phyloP scores from a whole-genome alignment of 2,329 filamentous ascomycete species.

The Penicillium hesseltinei region DNA sequence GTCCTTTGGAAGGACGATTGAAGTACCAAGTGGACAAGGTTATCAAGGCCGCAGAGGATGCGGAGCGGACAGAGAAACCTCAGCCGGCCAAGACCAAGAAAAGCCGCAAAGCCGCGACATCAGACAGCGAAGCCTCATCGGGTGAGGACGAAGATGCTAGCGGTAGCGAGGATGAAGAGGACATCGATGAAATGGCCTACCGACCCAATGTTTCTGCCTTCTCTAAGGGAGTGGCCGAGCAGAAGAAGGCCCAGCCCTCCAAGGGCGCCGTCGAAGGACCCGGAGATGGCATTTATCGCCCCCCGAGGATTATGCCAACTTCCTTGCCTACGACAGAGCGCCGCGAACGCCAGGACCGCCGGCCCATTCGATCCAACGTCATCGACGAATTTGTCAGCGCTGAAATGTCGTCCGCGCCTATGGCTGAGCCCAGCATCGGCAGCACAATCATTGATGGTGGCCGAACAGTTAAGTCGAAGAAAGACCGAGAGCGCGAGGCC shows the following conservation, averaged over 20 bases:
- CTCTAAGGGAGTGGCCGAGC: slow-evolving; percentile 41
- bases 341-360: slow-evolving; percentile 58
- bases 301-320: slow-evolving; percentile 83
- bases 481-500: slow-evolving; percentile 72
- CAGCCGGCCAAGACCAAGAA: slow-evolving; percentile 31
- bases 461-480: slow-evolving; percentile 71
- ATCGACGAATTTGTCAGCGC: slow-evolving; percentile 89
- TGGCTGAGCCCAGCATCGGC: slow-evolving; percentile 86
- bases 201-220: slow-evolving; percentile 58
- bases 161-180: slow-evolving; percentile 41
- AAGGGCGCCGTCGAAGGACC: slow-evolving; percentile 31
- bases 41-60: slow-evolving; percentile 72
- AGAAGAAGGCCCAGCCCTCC: slow-evolving; percentile 17
- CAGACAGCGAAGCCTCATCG: slow-evolving; percentile 31
- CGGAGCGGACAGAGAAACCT: slow-evolving; percentile 31
- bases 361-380: slow-evolving; percentile 71
- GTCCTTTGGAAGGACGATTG: slow-evolving; percentile 82
- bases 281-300: slow-evolving; percentile 74
- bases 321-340: slow-evolving; percentile 70
- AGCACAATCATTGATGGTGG: slow-evolving; percentile 81
- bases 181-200: slow-evolving; percentile 61
- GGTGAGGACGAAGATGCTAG: slow-evolving; percentile 28
- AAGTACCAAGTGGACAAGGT: slow-evolving; percentile 97
- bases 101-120: slow-evolving; percentile 28
- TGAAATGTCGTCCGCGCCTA: slow-evolving; percentile 77